These are phyloP conservation scores for Leccinum fallax DNA, from an alignment of 1,284 basidiomycete genomes.

Conservation along the genomic window DNA sequence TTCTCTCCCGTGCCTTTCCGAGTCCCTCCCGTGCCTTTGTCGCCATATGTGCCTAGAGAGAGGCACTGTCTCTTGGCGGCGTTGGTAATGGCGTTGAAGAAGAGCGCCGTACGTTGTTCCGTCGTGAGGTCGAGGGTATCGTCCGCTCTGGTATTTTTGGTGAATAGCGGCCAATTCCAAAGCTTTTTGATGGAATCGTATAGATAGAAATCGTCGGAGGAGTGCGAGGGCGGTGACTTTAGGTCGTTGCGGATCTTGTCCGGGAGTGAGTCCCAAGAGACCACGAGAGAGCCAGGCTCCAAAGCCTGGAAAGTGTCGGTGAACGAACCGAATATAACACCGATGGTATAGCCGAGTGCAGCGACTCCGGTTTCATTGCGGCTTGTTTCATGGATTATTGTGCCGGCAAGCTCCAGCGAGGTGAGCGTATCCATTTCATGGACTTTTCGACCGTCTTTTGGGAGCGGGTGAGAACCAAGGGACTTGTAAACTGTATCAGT, in stretches of 20 bases:
- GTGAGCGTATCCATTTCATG: background rate
- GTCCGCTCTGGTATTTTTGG: too few species aligned
- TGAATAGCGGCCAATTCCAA: too few species aligned
- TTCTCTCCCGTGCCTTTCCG: too few species aligned
- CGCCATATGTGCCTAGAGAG: background rate
- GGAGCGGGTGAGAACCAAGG: background rate
- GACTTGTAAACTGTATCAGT: background rate
- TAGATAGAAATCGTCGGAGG: too few species aligned
- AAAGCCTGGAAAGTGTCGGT: background rate
- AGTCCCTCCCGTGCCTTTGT: too few species aligned
- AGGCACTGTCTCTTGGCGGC: background rate
- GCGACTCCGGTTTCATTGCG: background rate
- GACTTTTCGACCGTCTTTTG: background rate
- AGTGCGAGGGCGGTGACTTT: background rate
- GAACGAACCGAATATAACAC: background rate
- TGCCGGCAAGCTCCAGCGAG: background rate
- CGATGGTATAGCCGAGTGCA: conserved; percentile 1
- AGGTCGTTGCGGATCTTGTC: too few species aligned
- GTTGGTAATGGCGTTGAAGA: conserved; percentile 2
- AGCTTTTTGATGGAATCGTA: too few species aligned
- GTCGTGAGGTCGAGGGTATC: too few species aligned
- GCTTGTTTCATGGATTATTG: background rate
- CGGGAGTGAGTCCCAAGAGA: too few species aligned
- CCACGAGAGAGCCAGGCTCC: too few species aligned
- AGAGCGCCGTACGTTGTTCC: background rate